Evolutionary conservation across 768 basidiomycete genomes (phyloP).

Genomic region (Pleurotus eryngii): DNA sequence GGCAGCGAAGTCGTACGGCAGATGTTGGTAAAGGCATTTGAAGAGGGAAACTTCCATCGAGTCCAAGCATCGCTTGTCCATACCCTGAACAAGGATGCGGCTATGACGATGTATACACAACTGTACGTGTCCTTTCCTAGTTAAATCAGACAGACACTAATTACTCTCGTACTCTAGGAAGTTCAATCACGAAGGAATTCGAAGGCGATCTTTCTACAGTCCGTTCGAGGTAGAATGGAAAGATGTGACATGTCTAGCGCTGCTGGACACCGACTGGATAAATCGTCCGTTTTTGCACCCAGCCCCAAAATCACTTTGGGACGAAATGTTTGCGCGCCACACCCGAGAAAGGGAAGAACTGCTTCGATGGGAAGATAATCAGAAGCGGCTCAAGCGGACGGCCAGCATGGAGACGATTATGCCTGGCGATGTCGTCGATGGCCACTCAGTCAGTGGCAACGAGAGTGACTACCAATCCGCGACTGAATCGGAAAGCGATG

Average conservation of each 20-base stretch:
- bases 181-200: constrained; percentile 63
- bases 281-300: constrained; percentile 27
- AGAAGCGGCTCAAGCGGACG: constrained; percentile 25
- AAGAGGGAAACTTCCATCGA: constrained; percentile 41
- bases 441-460: neutral
- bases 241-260: constrained; percentile 56
- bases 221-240: constrained; percentile 46
- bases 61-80: constrained; percentile 52
- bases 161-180: constrained; percentile 30
- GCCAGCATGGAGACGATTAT: constrained; percentile 41
- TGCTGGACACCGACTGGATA: constrained; percentile 62
- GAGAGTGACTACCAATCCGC: neutral
- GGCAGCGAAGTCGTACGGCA: constrained; percentile 44
- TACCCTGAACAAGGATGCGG: constrained; percentile 37
- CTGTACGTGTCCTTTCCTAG: constrained; percentile 20
- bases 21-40: constrained; percentile 46
- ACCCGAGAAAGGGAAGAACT: constrained; percentile 55
- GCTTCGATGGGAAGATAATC: constrained; percentile 44
- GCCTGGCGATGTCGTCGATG: constrained; percentile 11
- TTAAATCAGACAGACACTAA: constrained; percentile 1
- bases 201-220: constrained; percentile 50
- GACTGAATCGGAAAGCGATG: neutral
- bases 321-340: constrained; percentile 58
- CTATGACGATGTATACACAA: constrained; percentile 46
- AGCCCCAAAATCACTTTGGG: constrained; percentile 50